phyloP scores from a whole-genome alignment of 164 flowering plant genomes.

The Echeveria elegans region DNA sequence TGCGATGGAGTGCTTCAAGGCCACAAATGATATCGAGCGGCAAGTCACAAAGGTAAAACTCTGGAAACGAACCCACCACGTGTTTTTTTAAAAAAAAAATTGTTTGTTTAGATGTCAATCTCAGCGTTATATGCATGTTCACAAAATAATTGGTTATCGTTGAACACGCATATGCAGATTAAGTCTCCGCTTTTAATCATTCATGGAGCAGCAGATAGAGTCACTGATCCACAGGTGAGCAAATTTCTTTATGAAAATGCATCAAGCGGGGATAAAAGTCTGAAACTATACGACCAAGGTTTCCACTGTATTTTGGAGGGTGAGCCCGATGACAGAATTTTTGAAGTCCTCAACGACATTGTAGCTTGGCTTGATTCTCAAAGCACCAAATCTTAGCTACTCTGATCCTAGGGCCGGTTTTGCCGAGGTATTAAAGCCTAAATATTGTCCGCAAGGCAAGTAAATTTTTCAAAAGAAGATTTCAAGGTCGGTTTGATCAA shows the following conservation, averaged over 20 bases:
- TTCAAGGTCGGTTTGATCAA: background rate
- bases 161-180: conserved; percentile 34
- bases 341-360: conserved; percentile 50
- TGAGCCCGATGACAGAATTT: conserved; percentile 77
- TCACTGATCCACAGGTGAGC: conserved; percentile 82
- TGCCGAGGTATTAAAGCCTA: background rate
- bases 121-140: too few relatives aligned
- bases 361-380: conserved; percentile 69
- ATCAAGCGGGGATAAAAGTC: conserved; percentile 61
- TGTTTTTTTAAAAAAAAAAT: too few relatives aligned
- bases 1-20: conserved; percentile 68
- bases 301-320: conserved; percentile 85
- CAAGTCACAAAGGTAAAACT: conserved; percentile 55
- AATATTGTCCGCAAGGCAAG: background rate
- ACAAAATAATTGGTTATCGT: background rate
- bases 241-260: conserved; percentile 71
- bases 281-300: conserved; percentile 65
- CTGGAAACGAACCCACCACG: background rate
- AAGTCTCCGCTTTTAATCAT: conserved; percentile 69
- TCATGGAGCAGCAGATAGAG: conserved; percentile 87
- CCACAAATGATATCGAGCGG: conserved; percentile 60
- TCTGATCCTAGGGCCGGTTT: background rate
- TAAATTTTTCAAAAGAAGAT: background rate
- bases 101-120: too few relatives aligned
- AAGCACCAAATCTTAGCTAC: conserved; percentile 13